Base-by-base conservation (phyloP, 495 filamentous ascomycete species). In the Hypomontagnella monticulosa region DNA sequence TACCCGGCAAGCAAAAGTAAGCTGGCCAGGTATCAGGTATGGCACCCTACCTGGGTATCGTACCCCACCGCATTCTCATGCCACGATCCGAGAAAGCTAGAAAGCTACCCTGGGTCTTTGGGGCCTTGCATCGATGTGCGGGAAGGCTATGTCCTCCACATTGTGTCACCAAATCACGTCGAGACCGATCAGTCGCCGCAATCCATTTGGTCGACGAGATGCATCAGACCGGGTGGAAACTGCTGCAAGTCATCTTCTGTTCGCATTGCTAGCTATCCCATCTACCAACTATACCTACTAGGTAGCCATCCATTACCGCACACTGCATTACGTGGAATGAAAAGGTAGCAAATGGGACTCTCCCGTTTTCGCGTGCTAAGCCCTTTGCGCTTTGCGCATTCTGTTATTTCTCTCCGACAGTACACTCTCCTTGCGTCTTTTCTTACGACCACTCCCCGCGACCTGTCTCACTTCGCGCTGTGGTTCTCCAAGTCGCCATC, bases 61-160 rank as follows among this genome's bases (percentile, higher is more conserved):
- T 38, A 11, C 36, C 20, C 34, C 20, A 19, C 44, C 27, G 14
- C 56, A 18, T 40, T 38, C 33, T 59, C 38, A 57, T 38, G 50
- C 57, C 52, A 61, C 57, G 63, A 61, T 67, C 42, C 49, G 27
- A 41, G 40, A 46, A n/a, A n/a, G n/a, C n/a, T n/a, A n/a, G n/a
- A n/a, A n/a, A 67, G 46, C 50, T 66, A 61, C 63, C 56, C 61
- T 57, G 16, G 61, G 44, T 8, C 30, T 38, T 47, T 36, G 49
- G 49, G 49, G 46, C 46, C 63, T 67, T 67, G 63, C 63, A 67
- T 54, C 62, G 55, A 46, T 8, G 38, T 64, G 60, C 66, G 66
- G 66, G 47, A 69, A 64, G 60, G 56, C 66, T 61, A 63, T 69
- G 55, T 57, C 60, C 66, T 69, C 66, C 66, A 43, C 66, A 69